phyloP scores from a whole-genome alignment of 441 rosid species.

The Geranium incanum region DNA sequence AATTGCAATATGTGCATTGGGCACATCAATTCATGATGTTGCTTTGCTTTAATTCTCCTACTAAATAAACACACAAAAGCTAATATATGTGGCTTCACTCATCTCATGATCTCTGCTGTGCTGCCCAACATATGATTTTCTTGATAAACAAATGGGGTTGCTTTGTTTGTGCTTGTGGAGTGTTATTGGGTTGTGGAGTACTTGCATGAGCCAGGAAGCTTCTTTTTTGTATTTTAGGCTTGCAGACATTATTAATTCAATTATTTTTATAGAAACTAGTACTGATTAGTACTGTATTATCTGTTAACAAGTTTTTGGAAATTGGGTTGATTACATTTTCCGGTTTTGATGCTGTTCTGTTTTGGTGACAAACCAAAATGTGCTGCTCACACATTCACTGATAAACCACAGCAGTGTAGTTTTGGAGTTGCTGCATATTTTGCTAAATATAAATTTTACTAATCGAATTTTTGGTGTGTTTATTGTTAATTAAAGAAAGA shows the following conservation, averaged over 20 bases:
- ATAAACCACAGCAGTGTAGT: neutral
- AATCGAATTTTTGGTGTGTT: neutral
- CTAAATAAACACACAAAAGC: neutral
- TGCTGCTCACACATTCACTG: too few species aligned
- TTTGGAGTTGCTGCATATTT: neutral
- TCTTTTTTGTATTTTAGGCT: neutral
- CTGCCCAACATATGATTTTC: neutral
- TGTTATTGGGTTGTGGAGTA: constrained; percentile 4
- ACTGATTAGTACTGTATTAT: neutral
- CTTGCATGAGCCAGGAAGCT: neutral
- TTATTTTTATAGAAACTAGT: neutral
- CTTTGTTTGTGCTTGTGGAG: constrained; percentile 3
- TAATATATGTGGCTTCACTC: neutral
- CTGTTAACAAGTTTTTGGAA: neutral
- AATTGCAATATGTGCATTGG: neutral
- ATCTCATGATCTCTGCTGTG: neutral
- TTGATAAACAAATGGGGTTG: constrained; percentile 4
- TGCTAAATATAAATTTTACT: neutral
- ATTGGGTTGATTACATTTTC: neutral
- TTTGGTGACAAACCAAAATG: neutral
- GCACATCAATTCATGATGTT: neutral
- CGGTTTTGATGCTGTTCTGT: neutral
- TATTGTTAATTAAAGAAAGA: neutral
- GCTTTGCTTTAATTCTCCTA: neutral
- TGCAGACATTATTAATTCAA: neutral